Evolutionary conservation across 2,329 filamentous ascomycete species (phyloP), one percentile per base, ranked within the genome.

Genomic region (Chaetomiaceae sp.): DNA sequence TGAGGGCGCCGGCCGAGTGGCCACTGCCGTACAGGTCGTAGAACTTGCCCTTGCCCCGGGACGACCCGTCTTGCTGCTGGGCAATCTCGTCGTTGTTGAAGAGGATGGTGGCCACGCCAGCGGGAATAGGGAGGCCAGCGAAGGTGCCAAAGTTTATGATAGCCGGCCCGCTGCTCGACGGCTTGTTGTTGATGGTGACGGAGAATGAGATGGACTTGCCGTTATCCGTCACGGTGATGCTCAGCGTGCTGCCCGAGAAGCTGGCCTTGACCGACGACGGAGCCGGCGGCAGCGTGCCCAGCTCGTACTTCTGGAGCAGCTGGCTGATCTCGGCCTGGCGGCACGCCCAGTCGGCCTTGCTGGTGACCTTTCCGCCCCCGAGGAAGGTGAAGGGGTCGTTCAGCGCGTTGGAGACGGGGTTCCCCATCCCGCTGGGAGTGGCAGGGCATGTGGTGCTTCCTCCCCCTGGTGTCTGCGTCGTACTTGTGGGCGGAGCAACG

Each of bases 61-160:
- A 73, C 31, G 57, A 60, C 49, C 73, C 69, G 41, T 64, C 65
- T 77, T 31, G 84, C 81, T 7, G 76, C 75, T 61, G 65, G n/a
- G 67, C 75, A 33, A 77, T 68, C n/a, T 73, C 68, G 54, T 73
- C 70, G 54, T 75, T 76, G 63, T 73, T 70, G 63, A 75, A 75
- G 21, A 64, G 69, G 57, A 78, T 75, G 35, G 70, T 72, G 16
- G 72, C 75, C 13, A 77, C 70, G 37, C 64, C 65, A 9, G 65
- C 62, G 1, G 74, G 73, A n/a, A 75, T 58, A 5, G 74, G 75
- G 27, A 77, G 68, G 51, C 67, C 59, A 10, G 57, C 68, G 8
- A 74, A 33, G 79, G 80, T 64, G 75, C 71, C 74, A 47, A 70
- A 74, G 25, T 69, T 71, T 54, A 78, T 76, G 61, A 78, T 71